phyloP scores from a whole-genome alignment of 805 yeast species.

The Candida tallmaniae region DNA sequence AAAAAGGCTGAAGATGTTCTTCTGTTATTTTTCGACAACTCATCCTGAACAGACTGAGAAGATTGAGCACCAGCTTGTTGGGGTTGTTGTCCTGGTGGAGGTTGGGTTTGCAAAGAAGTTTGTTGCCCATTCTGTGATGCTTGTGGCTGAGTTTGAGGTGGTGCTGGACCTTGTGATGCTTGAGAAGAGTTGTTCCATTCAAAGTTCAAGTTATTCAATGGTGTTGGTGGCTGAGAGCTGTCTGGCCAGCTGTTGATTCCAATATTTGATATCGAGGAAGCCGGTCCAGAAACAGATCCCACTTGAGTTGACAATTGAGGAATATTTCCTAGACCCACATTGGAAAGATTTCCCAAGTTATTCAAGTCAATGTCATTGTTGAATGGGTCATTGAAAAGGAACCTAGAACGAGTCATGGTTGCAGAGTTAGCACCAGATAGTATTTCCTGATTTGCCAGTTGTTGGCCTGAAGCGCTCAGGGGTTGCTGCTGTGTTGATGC shows the following conservation, averaged over 20 bases:
- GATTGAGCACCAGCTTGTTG: constrained; percentile 10
- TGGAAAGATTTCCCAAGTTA: constrained; percentile 1
- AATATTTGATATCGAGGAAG: neutral
- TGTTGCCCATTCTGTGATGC: constrained; percentile 1
- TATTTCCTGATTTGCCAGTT: neutral
- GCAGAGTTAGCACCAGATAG: constrained; percentile 10
- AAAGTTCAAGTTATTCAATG: constrained; percentile 10
- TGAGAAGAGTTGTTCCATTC: constrained; percentile 11
- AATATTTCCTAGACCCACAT: neutral
- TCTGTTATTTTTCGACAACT: constrained; percentile 22
- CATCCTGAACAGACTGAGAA: constrained; percentile 14
- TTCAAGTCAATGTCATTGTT: constrained; percentile 25
- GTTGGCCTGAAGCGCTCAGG: constrained; percentile 1
- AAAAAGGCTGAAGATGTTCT: constrained; percentile 53
- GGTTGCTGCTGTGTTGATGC: no score
- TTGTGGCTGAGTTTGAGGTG: constrained; percentile 7
- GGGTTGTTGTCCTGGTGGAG: constrained; percentile 3
- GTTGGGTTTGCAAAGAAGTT: constrained; percentile 1
- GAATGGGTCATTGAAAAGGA: constrained; percentile 64
- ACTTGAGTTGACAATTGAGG: neutral
- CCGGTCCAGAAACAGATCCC: neutral
- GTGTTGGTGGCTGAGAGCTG: constrained; percentile 14
- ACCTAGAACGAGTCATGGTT: constrained; percentile 50
- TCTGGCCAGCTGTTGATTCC: constrained; percentile 1
- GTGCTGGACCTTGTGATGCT: constrained; percentile 11